A percentile compares a stretch with the other conserved stretches of the same genome.
Conservation (phyloP, 192 early-diverging fungal genomes). For the Lobosporangium transversale region DNA sequence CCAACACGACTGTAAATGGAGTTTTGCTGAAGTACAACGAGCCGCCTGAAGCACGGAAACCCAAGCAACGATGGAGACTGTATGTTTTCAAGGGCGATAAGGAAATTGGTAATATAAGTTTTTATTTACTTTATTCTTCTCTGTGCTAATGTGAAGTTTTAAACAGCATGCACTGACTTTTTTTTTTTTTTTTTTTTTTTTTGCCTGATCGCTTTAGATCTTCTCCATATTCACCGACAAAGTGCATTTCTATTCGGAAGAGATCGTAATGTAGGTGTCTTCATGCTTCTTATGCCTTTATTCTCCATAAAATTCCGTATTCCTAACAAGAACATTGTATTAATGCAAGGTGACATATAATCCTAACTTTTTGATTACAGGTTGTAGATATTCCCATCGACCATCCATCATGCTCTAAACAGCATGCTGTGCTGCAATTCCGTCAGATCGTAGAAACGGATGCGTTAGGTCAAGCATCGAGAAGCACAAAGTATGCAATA, state of each 20-base stretch:
- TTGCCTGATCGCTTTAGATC: no score
- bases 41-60: slow-evolving; percentile 88
- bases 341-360: slow-evolving; percentile 1
- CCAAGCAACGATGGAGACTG: slow-evolving; percentile 78
- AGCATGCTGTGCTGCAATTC: slow-evolving; percentile 94
- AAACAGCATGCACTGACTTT: no score
- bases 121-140: background rate
- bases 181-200: slow-evolving; percentile 7
- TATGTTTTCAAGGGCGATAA: slow-evolving; percentile 96
- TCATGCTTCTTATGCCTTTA: background rate
- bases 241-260: slow-evolving; percentile 90
- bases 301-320: background rate
- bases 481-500: slow-evolving; percentile 63
- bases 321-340: background rate
- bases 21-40: slow-evolving; percentile 92
- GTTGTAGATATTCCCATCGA: slow-evolving; percentile 94
- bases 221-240: slow-evolving; percentile 86
- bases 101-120: slow-evolving; percentile 69
- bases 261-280: slow-evolving; percentile 73
- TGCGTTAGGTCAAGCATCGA: slow-evolving; percentile 52
- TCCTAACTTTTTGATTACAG: slow-evolving; percentile 19
- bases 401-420: slow-evolving; percentile 94
- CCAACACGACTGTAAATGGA: slow-evolving; percentile 84
- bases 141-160: no score
- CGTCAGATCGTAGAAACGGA: slow-evolving; percentile 70